Evolutionary conservation across 345 rosid genomes (phyloP), one percentile per base, ranked within the genome.

Genomic region (Iberis pinnata): DNA sequence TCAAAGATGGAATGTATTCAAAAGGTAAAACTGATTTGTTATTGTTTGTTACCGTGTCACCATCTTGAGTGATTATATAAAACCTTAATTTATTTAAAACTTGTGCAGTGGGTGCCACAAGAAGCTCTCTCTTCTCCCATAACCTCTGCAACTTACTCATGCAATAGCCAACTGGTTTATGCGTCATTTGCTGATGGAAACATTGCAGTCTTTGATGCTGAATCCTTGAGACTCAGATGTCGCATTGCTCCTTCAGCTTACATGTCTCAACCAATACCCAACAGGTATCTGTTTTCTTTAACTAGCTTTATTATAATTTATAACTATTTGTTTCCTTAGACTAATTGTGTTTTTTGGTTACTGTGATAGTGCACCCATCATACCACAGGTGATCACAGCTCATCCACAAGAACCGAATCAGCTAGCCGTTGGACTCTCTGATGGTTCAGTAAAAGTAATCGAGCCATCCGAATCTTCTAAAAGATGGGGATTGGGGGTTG

Each of bases 61-160:
- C 14, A 37, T 8, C 47, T 53, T n/a, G n/a, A n/a, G n/a, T n/a
- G n/a, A n/a, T n/a, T n/a, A n/a, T n/a, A n/a, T n/a, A n/a, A n/a
- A n/a, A n/a, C n/a, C 4, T 18, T 9, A 6, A 1, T 45, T 3
- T 47, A 44, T 53, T 29, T 36, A 11, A 8, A 22, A 18, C 17
- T 8, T 42, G 64, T 68, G 70, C 83, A 89, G 97, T 89, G 97
- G 97, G 67, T 78, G 18, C 93, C 97, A 9, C 95, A 81, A 70
- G 97, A 86, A 37, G 73, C 60, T 8, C 51, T 86, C 13, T 71
- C 89, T 4, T 84, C 89, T 0, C 86, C 93, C 13, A 70, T 90
- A 68, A 74, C 95, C 41, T 74, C 52, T 43, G 98, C 95, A 1
- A 64, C 78, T 29, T 87, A 80, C 77, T 84, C 96, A 4, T 92